phyloP scores from a whole-genome alignment of 495 filamentous ascomycete genomes.

The Aspergillus olivimuriae region DNA sequence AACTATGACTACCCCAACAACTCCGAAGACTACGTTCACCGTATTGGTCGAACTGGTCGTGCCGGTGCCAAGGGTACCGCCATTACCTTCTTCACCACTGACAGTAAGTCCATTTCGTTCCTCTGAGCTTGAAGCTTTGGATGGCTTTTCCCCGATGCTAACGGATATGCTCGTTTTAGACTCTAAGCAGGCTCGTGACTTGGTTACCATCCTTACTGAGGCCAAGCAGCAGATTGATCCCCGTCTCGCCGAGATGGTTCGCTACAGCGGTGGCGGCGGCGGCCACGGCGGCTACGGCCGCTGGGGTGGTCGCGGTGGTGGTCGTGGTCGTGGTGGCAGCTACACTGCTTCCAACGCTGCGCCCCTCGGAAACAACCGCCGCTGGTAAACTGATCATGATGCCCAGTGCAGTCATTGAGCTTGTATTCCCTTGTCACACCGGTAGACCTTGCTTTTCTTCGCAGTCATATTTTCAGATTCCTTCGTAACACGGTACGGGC shows the following conservation, averaged over 20 bases:
- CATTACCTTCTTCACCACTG: constrained; percentile 95
- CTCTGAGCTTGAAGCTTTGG: no score
- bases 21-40: constrained; percentile 98
- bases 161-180: constrained; percentile 59
- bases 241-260: constrained; percentile 89
- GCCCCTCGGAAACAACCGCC: constrained; percentile 54
- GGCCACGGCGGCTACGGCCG: constrained; percentile 59
- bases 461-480: constrained; percentile 14
- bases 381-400: constrained; percentile 44
- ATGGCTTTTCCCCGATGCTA: no score
- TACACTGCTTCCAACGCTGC: constrained; percentile 60
- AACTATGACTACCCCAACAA: constrained; percentile 99
- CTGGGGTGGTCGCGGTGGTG: constrained; percentile 55
- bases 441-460: constrained; percentile 32
- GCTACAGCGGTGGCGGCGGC: constrained; percentile 81
- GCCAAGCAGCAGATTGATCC: constrained; percentile 99
- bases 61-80: constrained; percentile 86
- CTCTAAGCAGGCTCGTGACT: constrained; percentile 93
- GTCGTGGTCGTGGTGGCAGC: constrained; percentile 44
- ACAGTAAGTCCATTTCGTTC: constrained; percentile 75
- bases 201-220: constrained; percentile 84
- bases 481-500: constrained; percentile 38
- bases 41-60: constrained; percentile 90
- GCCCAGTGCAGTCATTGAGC: constrained; percentile 20
- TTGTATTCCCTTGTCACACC: constrained; percentile 25